These are phyloP conservation scores for Ophiosphaerella herpotricha DNA, from an alignment of 2,329 filamentous ascomycete species.

Conservation along the genomic window DNA sequence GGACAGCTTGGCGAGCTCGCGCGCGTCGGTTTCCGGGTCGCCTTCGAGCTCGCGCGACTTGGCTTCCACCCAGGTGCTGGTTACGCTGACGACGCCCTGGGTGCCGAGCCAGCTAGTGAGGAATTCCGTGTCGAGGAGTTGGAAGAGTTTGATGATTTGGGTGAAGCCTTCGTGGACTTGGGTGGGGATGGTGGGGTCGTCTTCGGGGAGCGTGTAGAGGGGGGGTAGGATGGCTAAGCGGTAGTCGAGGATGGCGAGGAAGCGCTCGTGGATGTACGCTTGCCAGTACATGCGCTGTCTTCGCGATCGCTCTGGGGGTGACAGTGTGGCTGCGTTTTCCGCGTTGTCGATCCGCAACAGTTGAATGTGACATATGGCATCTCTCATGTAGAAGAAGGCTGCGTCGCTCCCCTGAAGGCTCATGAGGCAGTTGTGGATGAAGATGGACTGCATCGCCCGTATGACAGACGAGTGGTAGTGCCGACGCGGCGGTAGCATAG, in stretches of 20 bases:
- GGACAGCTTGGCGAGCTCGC: constrained; percentile 46
- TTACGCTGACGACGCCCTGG: constrained; percentile 39
- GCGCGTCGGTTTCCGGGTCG: constrained; percentile 42
- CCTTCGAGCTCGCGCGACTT: constrained; percentile 52
- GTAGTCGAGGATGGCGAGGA: constrained; percentile 58
- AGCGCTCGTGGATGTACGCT: constrained; percentile 62
- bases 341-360: constrained; percentile 49
- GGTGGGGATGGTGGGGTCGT: constrained; percentile 46
- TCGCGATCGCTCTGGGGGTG: constrained; percentile 46
- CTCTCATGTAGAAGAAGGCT: constrained; percentile 57
- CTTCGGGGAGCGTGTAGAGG: constrained; percentile 46
- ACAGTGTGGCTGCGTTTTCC: constrained; percentile 38
- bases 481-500: constrained; percentile 44
- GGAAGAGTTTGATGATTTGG: constrained; percentile 53
- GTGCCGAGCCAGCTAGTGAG: constrained; percentile 52
- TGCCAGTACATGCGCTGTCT: constrained; percentile 61
- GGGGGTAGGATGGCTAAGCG: constrained; percentile 50
- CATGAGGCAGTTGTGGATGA: constrained; percentile 59
- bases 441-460: constrained; percentile 57
- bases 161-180: constrained; percentile 51
- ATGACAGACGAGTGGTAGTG: constrained; percentile 52
- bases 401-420: constrained; percentile 54
- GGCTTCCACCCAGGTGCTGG: constrained; percentile 51
- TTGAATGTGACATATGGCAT: constrained; percentile 51
- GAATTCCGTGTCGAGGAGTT: constrained; percentile 52